Conservation (phyloP, 306 rosid species). For the Vicia faba region DNA sequence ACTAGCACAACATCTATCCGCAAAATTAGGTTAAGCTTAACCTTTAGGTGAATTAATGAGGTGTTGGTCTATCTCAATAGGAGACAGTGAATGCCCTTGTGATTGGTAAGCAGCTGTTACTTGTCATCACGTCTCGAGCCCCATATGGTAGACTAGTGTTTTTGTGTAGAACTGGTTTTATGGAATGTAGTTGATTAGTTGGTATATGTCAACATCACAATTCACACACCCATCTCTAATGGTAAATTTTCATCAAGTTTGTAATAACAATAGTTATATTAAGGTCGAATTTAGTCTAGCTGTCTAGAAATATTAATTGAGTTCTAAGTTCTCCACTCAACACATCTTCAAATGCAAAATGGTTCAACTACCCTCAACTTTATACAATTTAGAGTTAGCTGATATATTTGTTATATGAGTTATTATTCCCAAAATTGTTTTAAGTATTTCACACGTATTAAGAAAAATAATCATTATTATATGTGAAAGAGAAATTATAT, state of each 20-base stretch:
- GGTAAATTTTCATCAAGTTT: slow-evolving; percentile 3
- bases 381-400: too few species aligned
- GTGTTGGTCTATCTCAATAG: slow-evolving; percentile 35
- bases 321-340: not conserved
- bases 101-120: slow-evolving; percentile 14
- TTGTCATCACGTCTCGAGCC: slow-evolving; percentile 47
- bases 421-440: too few species aligned
- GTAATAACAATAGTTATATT: not conserved
- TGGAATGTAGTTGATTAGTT: slow-evolving; percentile 31
- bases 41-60: slow-evolving; percentile 25
- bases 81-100: slow-evolving; percentile 32
- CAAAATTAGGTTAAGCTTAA: slow-evolving; percentile 25
- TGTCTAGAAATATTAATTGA: slow-evolving; percentile 31
- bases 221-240: not conserved
- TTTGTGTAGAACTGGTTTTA: slow-evolving; percentile 4
- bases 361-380: too few species aligned
- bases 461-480: too few species aligned
- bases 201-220: slow-evolving; percentile 45
- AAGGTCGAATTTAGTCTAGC: slow-evolving; percentile 35
- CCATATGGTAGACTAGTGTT: slow-evolving; percentile 26
- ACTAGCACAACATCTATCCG: slow-evolving; percentile 31
- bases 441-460: too few species aligned
- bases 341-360: too few species aligned
- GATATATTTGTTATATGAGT: too few species aligned
- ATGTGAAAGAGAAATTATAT: too few species aligned